phyloP scores from a whole-genome alignment of 768 basidiomycete species.

The Leccinum fibrillosum region DNA sequence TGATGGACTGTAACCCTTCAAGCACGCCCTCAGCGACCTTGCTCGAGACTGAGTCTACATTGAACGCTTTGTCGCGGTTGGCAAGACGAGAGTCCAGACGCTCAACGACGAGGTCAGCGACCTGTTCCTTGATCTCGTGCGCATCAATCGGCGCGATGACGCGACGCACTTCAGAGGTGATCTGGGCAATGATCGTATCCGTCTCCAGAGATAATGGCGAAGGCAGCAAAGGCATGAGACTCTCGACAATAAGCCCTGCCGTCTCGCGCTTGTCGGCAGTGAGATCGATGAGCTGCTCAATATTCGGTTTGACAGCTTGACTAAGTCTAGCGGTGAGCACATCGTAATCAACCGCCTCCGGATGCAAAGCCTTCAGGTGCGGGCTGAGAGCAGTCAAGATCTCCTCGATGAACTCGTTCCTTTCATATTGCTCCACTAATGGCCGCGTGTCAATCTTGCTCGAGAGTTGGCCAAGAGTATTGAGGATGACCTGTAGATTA shows the following conservation, averaged over 20 bases:
- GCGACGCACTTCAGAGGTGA: slow-evolving; percentile 67
- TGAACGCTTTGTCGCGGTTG: slow-evolving; percentile 70
- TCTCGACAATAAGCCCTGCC: slow-evolving; percentile 73
- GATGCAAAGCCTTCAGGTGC: slow-evolving; percentile 54
- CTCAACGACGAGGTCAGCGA: slow-evolving; percentile 85
- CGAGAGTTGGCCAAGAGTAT: slow-evolving; percentile 51
- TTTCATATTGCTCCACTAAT: slow-evolving; percentile 42
- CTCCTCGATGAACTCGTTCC: slow-evolving; percentile 59
- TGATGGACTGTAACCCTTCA: slow-evolving; percentile 41
- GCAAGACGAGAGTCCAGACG: slow-evolving; percentile 78
- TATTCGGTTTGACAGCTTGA: slow-evolving; percentile 86
- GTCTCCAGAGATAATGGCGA: slow-evolving; percentile 48
- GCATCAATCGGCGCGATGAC: slow-evolving; percentile 76
- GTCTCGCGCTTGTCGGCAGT: slow-evolving; percentile 89
- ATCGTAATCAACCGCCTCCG: slow-evolving; percentile 76
- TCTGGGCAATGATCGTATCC: slow-evolving; percentile 51
- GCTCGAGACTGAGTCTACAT: slow-evolving; percentile 52
- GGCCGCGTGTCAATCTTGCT: slow-evolving; percentile 33
- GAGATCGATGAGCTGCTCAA: slow-evolving; percentile 84
- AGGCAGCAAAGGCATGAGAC: slow-evolving; percentile 64
- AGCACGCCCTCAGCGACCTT: slow-evolving; percentile 56
- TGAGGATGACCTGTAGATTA: slow-evolving; percentile 57
- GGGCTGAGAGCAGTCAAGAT: slow-evolving; percentile 58
- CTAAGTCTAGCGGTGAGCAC: slow-evolving; percentile 61
- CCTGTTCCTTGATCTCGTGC: slow-evolving; percentile 86